Conservation (phyloP, 2,329 filamentous ascomycete species). For the Epichloe glyceriae region DNA sequence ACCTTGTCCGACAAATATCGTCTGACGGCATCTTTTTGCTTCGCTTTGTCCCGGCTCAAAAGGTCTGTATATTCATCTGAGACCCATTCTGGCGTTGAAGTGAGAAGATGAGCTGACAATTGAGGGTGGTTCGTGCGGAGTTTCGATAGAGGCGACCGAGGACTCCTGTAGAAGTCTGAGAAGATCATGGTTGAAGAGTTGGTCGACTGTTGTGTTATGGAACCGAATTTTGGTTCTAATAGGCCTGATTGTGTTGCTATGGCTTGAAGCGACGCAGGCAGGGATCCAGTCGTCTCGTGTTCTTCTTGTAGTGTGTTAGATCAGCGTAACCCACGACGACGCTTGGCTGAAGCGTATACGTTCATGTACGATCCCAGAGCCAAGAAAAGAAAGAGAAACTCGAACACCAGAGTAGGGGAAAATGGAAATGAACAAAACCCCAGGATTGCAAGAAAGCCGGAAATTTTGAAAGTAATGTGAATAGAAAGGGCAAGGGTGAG, state of each 20-base stretch:
- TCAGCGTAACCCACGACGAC: neutral
- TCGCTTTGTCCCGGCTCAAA: conserved; percentile 46
- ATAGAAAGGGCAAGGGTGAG: neutral
- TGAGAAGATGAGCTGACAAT: conserved; percentile 17
- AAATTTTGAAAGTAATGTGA: neutral
- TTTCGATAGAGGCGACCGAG: conserved; percentile 39
- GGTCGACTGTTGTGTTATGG: neutral
- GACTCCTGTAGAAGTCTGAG: conserved; percentile 45
- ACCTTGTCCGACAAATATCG: conserved; percentile 41
- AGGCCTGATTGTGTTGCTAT: neutral
- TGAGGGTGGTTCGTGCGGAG: conserved; percentile 28
- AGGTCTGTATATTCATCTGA: conserved; percentile 46
- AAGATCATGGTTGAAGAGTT: conserved; percentile 34
- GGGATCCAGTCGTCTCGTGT: neutral
- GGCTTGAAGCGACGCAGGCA: neutral
- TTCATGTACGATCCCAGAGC: neutral
- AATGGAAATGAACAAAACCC: neutral
- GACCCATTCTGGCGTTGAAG: conserved; percentile 21
- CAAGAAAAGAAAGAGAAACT: neutral
- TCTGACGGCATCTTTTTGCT: conserved; percentile 50
- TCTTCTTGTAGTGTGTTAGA: neutral
- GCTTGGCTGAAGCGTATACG: neutral
- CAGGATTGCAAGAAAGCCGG: too few species aligned
- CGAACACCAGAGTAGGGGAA: neutral
- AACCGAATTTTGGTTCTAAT: neutral